These are phyloP conservation scores for Aphanoascus verrucosus DNA, from an alignment of 2,329 filamentous ascomycete species.

Conservation along the genomic window DNA sequence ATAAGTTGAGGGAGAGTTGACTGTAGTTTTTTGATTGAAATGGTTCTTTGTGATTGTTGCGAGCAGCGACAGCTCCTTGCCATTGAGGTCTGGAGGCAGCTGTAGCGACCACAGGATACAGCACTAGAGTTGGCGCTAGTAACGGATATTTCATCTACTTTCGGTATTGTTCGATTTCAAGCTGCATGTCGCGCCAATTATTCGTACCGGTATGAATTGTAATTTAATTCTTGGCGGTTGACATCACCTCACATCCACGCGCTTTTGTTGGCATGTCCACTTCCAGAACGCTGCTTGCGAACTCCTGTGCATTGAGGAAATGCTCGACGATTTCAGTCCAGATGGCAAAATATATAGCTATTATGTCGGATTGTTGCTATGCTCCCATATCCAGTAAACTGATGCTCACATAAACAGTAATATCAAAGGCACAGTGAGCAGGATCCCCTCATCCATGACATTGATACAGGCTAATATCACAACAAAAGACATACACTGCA, in stretches of 20 bases:
- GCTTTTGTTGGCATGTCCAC: background rate
- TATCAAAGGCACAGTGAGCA: background rate
- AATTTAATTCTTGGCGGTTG: conserved; percentile 1
- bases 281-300: too few species aligned
- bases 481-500: background rate
- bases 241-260: conserved; percentile 2
- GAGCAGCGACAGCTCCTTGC: background rate
- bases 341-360: background rate
- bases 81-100: conserved; percentile 5
- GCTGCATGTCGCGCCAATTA: background rate
- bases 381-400: background rate
- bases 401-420: background rate
- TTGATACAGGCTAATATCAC: background rate
- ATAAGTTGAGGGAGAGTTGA: background rate
- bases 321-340: background rate
- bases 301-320: background rate
- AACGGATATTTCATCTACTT: background rate
- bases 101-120: background rate
- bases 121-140: background rate
- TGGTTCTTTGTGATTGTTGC: background rate
- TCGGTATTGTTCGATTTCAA: background rate
- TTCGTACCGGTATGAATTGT: background rate
- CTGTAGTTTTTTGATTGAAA: background rate
- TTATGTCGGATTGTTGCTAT: background rate
- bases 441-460: background rate